These are phyloP conservation scores for Sporobolomyces roseus DNA, from an alignment of 768 basidiomycete genomes.

Conservation along the genomic window DNA sequence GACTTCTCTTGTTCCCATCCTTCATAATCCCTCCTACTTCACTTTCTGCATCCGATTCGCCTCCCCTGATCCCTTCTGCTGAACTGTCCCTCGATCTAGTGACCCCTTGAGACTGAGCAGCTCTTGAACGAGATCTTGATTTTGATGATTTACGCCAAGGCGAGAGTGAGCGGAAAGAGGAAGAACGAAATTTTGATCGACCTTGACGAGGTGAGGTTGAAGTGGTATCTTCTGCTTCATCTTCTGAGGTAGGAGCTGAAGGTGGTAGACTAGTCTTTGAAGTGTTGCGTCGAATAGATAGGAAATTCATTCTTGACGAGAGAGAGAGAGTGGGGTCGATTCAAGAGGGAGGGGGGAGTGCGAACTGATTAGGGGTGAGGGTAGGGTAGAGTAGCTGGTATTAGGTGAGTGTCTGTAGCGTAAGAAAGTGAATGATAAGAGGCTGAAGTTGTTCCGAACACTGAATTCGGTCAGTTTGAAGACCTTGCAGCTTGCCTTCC, in stretches of 20 bases:
- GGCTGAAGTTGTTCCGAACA: no score
- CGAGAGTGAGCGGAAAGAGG: conserved; percentile 26
- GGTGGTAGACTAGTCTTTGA: conserved; percentile 5
- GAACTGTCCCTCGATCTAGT: conserved; percentile 14
- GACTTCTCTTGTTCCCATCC: not conserved
- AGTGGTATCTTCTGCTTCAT: not conserved
- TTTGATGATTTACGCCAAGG: conserved; percentile 28
- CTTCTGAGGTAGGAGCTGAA: conserved; percentile 19
- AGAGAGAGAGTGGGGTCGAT: conserved; percentile 3
- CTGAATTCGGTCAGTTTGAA: no score
- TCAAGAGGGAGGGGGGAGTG: not conserved
- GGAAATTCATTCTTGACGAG: conserved; percentile 35
- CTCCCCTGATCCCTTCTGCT: conserved; percentile 30
- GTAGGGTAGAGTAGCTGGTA: not conserved
- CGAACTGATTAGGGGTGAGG: not conserved
- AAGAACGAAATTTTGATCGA: conserved; percentile 4
- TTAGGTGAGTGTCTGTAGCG: not conserved
- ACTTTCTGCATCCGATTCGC: conserved; percentile 35
- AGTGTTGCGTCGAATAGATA: conserved; percentile 23
- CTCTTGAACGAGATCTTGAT: conserved; percentile 9
- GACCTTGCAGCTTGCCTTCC: no score
- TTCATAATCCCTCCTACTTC: conserved; percentile 22
- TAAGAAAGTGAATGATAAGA: not conserved
- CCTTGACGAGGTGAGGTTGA: conserved; percentile 11
- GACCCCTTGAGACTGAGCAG: no score